Base-by-base conservation (phyloP, 805 yeast species). In the Metschnikowia drakensbergensis region DNA sequence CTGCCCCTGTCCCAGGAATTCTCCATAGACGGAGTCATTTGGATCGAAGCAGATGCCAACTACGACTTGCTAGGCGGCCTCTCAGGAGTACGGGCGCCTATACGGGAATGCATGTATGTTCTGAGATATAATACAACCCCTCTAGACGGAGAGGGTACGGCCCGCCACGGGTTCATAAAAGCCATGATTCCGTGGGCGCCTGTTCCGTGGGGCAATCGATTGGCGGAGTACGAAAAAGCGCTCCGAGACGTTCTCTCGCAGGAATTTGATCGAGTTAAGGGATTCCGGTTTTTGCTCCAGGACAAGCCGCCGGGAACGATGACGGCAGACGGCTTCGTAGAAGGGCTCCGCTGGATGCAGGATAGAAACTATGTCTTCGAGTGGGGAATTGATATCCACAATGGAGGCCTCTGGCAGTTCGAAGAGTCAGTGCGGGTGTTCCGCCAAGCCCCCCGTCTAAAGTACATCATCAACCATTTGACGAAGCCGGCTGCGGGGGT, bases 141-240 rank as follows among this genome's bases (percentile, higher is more conserved):
- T 7, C n/a, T 42, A 10, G 52, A 45, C 4, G 57, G 50, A 37
- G 48, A 61, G 29, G 43, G 47, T 22, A 43, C 50, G 29, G 40
- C 47, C 13, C 32, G 31, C 27, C 30, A 42, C 42, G 37, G 54
- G 53, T 30, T 50, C 26, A 37, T 59, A 4, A 59, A 58, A 35
- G 76, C 62, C 3, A 54, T 72, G 6, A 55, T 75, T n/a, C 76
- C 79, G 1, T 74, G 76, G 77, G 76, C 74, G 0, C 79, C 80
- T 5, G 43, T 74, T 6, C 65, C 69, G 6, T 48, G 58, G 5
- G 78, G 77, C 2, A 49, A 46, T 1, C 44, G 46, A 8, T 27
- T 72, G 36, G 48, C 45, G 13, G 34, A 46, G 6, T 58, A 51
- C 31, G 54, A 62, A 0, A 45, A 49, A 1, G 43, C 49, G 5